Base-by-base conservation (phyloP, 1,284 basidiomycete genomes). In the Spongiforma sp. region DNA sequence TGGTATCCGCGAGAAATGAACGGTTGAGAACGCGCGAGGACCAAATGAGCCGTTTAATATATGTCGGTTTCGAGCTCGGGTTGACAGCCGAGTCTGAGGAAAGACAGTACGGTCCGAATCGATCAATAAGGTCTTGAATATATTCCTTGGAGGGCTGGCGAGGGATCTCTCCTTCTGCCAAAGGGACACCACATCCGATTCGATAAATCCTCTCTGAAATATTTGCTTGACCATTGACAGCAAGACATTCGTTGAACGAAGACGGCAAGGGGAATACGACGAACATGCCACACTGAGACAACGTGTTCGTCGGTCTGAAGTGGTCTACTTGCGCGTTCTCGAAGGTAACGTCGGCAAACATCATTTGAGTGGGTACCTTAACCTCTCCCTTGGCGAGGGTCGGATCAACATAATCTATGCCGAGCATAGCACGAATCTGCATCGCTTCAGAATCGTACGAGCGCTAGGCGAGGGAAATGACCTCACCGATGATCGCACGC, bases 401-500 rank as follows among this genome's bases (percentile, higher is more conserved):
- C 19, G 69, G 71, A 36, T 71, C 70, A 3, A 55, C 24, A 52
- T 73, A 71, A 15, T 48, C 55, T 15, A 71, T 73, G 1, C 69
- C 71, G 30, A 64, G 64, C n/a, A 55, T 59, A 15, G 70, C 65
- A 60, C 75, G 65, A 65, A 68, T 59, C 75, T 70, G 28, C 4
- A 28, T 19, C 15, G 32, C 28, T 12, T 43, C 19, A 57, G 39
- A 37, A 11, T 6, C 17, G 17, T 41, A 7, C 30, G 43, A 57
- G 6, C 30, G 33, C 37, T 21, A 41, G 30, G 19, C 2, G 28
- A 8, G n/a, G 12, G 15, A 28, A 30, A 57, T 28, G 26, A 30
- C 26, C 84, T 66, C 69, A 85, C 87, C 21, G 75, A 72, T 4
- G 87, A 89, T 59, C 73, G 79, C 21, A 37, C 55, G 30, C 55